Evolutionary conservation across 2,329 filamentous ascomycete genomes (phyloP).

Genomic region (Penicillium capsulatum): DNA sequence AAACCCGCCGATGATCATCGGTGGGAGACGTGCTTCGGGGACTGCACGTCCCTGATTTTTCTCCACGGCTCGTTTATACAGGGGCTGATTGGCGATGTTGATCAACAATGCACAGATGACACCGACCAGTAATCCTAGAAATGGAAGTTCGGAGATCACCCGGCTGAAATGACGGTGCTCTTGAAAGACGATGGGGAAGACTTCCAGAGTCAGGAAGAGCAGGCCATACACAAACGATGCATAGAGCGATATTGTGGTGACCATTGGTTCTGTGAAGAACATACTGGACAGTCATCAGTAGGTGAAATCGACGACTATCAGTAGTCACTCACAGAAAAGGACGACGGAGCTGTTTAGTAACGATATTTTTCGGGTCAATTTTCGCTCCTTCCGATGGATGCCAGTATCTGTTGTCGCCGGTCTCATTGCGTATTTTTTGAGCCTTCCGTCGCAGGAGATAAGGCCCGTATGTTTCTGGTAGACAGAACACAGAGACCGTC

Average conservation of each 20-base stretch:
- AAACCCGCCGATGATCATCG: slow-evolving; percentile 45
- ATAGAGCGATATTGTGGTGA: slow-evolving; percentile 46
- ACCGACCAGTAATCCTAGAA: slow-evolving; percentile 44
- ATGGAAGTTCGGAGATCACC: slow-evolving; percentile 42
- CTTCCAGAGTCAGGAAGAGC: slow-evolving; percentile 46
- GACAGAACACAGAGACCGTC: too few species aligned
- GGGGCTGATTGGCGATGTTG: slow-evolving; percentile 42
- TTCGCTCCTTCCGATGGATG: too few species aligned
- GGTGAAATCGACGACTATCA: too few species aligned
- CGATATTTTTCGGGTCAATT: too few species aligned
- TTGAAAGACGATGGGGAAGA: slow-evolving; percentile 48
- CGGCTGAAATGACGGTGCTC: slow-evolving; percentile 38
- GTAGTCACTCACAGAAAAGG: too few species aligned
- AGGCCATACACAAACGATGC: slow-evolving; percentile 47
- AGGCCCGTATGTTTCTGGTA: too few species aligned
- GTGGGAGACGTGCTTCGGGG: slow-evolving; percentile 42
- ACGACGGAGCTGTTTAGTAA: too few species aligned
- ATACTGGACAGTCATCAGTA: slow-evolving; percentile 11
- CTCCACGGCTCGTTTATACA: slow-evolving; percentile 34
- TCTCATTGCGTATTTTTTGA: too few species aligned
- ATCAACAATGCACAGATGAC: slow-evolving; percentile 40
- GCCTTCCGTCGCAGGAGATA: too few species aligned
- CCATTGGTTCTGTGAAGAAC: too few species aligned
- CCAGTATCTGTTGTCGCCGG: too few species aligned
- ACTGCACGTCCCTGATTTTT: slow-evolving; percentile 31